phyloP scores from a whole-genome alignment of 2,329 filamentous ascomycete species.

The Incumbomyces lentus region DNA sequence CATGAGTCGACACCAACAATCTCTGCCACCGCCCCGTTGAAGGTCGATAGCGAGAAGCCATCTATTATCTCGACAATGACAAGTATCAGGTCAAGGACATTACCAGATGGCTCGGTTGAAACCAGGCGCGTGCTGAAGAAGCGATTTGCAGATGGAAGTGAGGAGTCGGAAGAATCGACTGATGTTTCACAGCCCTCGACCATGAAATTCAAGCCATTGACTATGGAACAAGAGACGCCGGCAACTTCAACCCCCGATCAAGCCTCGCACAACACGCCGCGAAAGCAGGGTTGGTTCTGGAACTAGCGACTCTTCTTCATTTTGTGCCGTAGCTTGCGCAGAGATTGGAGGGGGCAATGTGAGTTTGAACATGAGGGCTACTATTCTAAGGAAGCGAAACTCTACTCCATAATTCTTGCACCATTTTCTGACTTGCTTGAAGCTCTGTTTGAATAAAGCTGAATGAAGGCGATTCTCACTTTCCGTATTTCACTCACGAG shows the following conservation, averaged over 20 bases:
- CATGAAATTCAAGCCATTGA: too few relatives aligned
- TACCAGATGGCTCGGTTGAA: constrained; percentile 47
- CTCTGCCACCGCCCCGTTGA: constrained; percentile 3
- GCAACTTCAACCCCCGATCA: not conserved
- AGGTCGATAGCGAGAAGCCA: not conserved
- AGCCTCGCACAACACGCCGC: not conserved
- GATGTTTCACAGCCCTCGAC: constrained; percentile 6
- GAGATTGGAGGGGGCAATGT: too few relatives aligned
- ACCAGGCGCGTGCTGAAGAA: constrained; percentile 49
- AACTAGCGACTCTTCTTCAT: not conserved
- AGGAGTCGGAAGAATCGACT: constrained; percentile 46
- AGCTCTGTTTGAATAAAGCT: too few relatives aligned
- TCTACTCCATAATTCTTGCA: too few relatives aligned
- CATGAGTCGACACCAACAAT: not conserved
- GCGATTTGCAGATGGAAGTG: constrained; percentile 49
- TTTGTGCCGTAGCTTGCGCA: too few relatives aligned
- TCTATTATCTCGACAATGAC: constrained; percentile 46
- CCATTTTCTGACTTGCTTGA: too few relatives aligned
- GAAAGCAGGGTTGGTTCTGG: constrained; percentile 18
- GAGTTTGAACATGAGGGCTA: too few relatives aligned
- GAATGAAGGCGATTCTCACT: too few relatives aligned
- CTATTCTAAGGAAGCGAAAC: too few relatives aligned
- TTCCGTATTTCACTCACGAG: too few relatives aligned
- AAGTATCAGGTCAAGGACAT: constrained; percentile 44
- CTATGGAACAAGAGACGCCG: not conserved